Evolutionary conservation across 2,329 filamentous ascomycete genomes (phyloP).

Genomic region (Colletotrichum camelliae): DNA sequence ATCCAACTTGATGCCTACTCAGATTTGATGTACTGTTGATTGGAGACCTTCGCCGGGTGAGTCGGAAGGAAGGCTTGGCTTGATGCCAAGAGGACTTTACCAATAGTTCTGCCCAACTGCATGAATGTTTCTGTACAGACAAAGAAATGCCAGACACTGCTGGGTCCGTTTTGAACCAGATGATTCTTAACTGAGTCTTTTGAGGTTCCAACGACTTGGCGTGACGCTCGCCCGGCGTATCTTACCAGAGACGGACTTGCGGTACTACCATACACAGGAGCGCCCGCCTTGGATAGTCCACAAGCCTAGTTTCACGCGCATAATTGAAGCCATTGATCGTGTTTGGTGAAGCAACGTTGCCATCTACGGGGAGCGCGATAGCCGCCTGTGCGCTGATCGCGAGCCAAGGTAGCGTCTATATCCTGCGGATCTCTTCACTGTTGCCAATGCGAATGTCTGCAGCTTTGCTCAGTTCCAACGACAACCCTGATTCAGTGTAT

Average conservation of each 20-base stretch:
- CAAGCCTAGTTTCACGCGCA: neutral
- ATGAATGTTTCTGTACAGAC: neutral
- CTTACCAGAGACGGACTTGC: neutral
- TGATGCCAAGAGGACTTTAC: neutral
- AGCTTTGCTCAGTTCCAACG: neutral
- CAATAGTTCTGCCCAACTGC: neutral
- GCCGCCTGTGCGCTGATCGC: neutral
- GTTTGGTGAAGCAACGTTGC: accelerated
- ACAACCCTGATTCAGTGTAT: neutral
- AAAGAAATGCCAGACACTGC: neutral
- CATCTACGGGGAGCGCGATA: neutral
- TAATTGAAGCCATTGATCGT: neutral
- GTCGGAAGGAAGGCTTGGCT: neutral
- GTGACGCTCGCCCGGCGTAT: neutral
- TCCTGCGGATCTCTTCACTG: accelerated
- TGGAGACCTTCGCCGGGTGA: neutral
- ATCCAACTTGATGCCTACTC: neutral
- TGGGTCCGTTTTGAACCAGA: neutral
- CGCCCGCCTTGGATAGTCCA: accelerated
- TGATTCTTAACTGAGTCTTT: neutral
- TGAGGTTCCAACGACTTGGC: neutral
- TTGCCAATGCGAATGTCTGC: neutral
- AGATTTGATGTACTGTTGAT: neutral
- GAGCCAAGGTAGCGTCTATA: neutral
- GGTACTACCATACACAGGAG: neutral